Percentiles rank a stretch among this genome's conserved stretches.
Evolutionary conservation across 768 basidiomycete species (phyloP).

Genomic region (Calocybe gangraenosa): DNA sequence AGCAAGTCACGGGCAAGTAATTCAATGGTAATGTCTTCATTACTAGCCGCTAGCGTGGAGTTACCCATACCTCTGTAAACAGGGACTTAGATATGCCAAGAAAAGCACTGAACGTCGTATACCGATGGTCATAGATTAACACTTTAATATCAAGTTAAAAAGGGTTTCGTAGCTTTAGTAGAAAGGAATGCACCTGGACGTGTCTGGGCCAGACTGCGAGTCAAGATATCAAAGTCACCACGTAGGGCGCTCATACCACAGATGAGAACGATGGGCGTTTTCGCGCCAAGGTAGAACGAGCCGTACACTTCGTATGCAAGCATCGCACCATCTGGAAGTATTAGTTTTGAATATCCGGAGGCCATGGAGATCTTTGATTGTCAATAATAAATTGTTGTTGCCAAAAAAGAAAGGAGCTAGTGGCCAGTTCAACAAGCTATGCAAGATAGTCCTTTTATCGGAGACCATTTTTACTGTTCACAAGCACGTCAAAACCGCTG

Average conservation of each 20-base stretch:
- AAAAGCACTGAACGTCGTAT: neutral
- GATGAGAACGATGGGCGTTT: constrained; percentile 36
- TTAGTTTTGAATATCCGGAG: constrained; percentile 20
- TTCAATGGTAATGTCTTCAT: constrained; percentile 40
- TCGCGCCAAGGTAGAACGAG: constrained; percentile 25
- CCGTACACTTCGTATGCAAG: constrained; percentile 41
- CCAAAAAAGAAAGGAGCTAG: neutral
- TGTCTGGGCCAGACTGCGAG: constrained; percentile 25
- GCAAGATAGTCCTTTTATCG: constrained; percentile 4
- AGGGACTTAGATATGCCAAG: neutral
- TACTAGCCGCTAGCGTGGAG: constrained; percentile 30
- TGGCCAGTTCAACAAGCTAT: neutral
- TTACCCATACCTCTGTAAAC: constrained; percentile 40
- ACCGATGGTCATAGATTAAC: constrained; percentile 41
- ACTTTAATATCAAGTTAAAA: constrained; percentile 24
- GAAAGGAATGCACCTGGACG: constrained; percentile 31
- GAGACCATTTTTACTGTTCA: neutral
- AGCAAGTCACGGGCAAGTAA: constrained; percentile 41
- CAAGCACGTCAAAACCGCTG: constrained; percentile 7
- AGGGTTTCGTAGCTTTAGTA: neutral
- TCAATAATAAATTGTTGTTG: neutral
- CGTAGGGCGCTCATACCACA: constrained; percentile 36
- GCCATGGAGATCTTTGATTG: constrained; percentile 15
- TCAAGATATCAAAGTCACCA: constrained; percentile 36
- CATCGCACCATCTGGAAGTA: constrained; percentile 38